A percentile compares a stretch with the other conserved stretches of the same genome.
Conservation (phyloP, 1,284 basidiomycete species). For the Hortiboletus rubellus region DNA sequence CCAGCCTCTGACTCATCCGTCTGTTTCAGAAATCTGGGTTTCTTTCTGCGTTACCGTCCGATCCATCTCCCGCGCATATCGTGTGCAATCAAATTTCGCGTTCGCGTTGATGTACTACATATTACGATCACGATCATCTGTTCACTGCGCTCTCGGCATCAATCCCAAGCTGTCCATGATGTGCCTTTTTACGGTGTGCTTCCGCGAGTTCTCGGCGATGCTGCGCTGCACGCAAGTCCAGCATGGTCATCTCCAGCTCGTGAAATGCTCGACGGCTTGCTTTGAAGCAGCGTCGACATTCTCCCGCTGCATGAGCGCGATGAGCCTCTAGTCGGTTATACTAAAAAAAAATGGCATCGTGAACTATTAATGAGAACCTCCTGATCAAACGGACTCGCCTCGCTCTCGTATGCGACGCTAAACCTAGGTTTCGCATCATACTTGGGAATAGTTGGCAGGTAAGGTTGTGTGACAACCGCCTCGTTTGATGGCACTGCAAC, state of each 20-base stretch:
- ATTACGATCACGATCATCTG: slow-evolving; percentile 29
- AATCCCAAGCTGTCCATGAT: slow-evolving; percentile 57
- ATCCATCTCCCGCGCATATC: slow-evolving; percentile 72
- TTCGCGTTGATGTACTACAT: slow-evolving; percentile 27
- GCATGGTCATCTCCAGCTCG: slow-evolving; percentile 57
- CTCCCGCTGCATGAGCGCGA: slow-evolving; percentile 41
- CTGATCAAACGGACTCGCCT: slow-evolving; percentile 21
- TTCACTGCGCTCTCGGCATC: slow-evolving; percentile 39
- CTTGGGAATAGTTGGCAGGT: slow-evolving; percentile 31
- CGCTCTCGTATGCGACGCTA: slow-evolving; percentile 27
- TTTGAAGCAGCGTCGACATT: slow-evolving; percentile 45
- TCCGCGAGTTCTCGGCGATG: slow-evolving; percentile 55
- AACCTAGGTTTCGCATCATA: slow-evolving; percentile 25
- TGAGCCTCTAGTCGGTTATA: slow-evolving; percentile 37
- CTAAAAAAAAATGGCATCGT: slow-evolving; percentile 12
- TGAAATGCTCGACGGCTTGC: slow-evolving; percentile 52
- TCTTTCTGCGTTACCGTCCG: slow-evolving; percentile 73
- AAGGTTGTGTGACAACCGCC: slow-evolving; percentile 27
- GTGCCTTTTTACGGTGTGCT: slow-evolving; percentile 59
- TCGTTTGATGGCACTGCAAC: slow-evolving; percentile 15
- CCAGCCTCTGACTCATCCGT: slow-evolving; percentile 13
- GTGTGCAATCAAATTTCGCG: slow-evolving; percentile 69
- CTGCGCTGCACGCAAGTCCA: slow-evolving; percentile 61
- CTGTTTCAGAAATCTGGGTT: slow-evolving; percentile 58
- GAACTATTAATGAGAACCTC: slow-evolving; percentile 5